phyloP scores from a whole-genome alignment of 306 rosid genomes.

The Erythrophleum fordii region DNA sequence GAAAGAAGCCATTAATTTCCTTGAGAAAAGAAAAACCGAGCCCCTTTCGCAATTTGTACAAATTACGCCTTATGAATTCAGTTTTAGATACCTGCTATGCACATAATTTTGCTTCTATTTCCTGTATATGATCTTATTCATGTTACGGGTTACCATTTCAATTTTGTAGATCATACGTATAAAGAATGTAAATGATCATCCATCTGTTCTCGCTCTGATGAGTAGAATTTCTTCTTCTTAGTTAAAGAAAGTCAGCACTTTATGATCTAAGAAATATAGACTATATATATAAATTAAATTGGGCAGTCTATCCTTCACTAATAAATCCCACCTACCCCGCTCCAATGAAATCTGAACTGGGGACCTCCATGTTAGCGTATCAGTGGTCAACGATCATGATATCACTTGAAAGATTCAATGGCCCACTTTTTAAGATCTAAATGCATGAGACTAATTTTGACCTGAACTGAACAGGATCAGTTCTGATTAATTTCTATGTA shows the following conservation, averaged over 20 bases:
- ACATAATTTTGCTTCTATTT: slow-evolving; percentile 46
- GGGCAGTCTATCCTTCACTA: not conserved
- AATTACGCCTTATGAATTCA: slow-evolving; percentile 83
- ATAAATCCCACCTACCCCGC: not conserved
- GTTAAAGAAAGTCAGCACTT: not conserved
- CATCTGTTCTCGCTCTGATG: not conserved
- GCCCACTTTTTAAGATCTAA: not conserved
- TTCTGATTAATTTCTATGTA: not conserved
- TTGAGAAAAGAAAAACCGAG: slow-evolving; percentile 63
- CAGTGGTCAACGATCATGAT: not conserved
- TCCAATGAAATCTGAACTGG: not conserved
- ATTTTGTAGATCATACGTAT: not conserved
- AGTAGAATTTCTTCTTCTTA: not conserved
- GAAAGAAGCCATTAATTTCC: slow-evolving; percentile 81
- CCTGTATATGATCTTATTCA: slow-evolving; percentile 28
- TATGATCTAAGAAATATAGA: not conserved
- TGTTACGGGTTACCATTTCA: not conserved
- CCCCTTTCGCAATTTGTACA: slow-evolving; percentile 76
- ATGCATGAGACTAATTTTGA: not conserved
- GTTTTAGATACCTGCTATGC: slow-evolving; percentile 87
- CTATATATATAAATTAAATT: not conserved
- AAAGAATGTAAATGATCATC: not conserved
- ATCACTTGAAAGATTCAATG: not conserved
- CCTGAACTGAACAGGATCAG: not conserved
- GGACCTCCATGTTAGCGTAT: not conserved